Conservation (phyloP, 768 basidiomycete species). For the Lentinula detonsa region DNA sequence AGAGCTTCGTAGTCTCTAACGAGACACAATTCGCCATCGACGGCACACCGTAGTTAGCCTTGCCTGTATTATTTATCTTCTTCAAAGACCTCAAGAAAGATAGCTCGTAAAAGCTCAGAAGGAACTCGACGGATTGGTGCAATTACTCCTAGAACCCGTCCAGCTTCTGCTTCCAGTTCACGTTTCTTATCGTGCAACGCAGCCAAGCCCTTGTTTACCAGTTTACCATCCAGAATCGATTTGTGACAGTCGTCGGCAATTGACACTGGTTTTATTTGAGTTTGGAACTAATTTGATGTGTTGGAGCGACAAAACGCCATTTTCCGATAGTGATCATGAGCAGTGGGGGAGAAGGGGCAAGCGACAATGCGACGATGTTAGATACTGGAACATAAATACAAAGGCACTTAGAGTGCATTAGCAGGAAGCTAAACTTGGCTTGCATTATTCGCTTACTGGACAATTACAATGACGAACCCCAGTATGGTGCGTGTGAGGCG, state of each 20-base stretch:
- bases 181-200: constrained; percentile 46
- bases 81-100: constrained; percentile 67
- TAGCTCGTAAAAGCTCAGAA: constrained; percentile 63
- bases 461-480: no score
- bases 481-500: no score
- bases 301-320: background rate
- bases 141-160: constrained; percentile 25
- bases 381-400: background rate
- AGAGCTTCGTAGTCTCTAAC: constrained; percentile 60
- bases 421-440: background rate
- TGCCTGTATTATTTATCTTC: constrained; percentile 63
- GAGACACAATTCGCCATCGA: constrained; percentile 63
- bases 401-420: background rate
- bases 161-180: constrained; percentile 41
- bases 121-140: constrained; percentile 70
- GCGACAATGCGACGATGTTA: background rate
- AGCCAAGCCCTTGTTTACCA: constrained; percentile 48
- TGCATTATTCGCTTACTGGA: no score
- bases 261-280: constrained; percentile 40
- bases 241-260: constrained; percentile 46
- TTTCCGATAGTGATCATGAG: background rate
- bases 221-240: constrained; percentile 49
- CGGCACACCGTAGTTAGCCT: constrained; percentile 68
- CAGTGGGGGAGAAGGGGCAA: background rate
- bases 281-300: background rate